Evolutionary conservation across 352 stramenopile genomes (phyloP).

Genomic region (Pythium utonaiense): DNA sequence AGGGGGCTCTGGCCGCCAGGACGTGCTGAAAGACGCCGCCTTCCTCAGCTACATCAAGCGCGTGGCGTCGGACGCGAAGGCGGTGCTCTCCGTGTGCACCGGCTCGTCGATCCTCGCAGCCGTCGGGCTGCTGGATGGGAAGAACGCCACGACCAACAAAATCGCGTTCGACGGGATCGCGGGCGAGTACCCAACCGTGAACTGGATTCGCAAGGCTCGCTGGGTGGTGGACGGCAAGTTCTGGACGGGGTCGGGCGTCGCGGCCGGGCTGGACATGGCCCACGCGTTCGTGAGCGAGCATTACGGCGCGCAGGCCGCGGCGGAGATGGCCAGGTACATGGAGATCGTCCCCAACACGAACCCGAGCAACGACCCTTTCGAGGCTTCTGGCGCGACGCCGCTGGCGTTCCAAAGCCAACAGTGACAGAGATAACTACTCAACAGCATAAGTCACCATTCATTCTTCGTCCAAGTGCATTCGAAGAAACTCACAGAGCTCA

Average conservation of each 20-base stretch:
- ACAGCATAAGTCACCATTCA: too few species aligned
- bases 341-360: slow-evolving; percentile 37
- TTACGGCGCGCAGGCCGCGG: slow-evolving; percentile 28
- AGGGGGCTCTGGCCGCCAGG: slow-evolving; percentile 24
- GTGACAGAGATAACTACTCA: too few species aligned
- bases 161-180: slow-evolving; percentile 35
- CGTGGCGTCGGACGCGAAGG: slow-evolving; percentile 19
- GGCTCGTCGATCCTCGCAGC: slow-evolving; percentile 1
- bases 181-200: slow-evolving; percentile 29
- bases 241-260: slow-evolving; percentile 57
- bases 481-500: neutral
- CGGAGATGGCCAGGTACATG: slow-evolving; percentile 29
- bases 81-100: slow-evolving; percentile 35
- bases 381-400: neutral
- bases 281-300: slow-evolving; percentile 35
- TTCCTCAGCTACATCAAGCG: slow-evolving; percentile 36
- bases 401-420: neutral
- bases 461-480: too few species aligned
- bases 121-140: neutral
- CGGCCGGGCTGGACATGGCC: slow-evolving; percentile 59
- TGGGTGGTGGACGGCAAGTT: slow-evolving; percentile 51
- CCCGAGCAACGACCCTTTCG: slow-evolving; percentile 41
- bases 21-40: slow-evolving; percentile 27
- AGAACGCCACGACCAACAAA: slow-evolving; percentile 40
- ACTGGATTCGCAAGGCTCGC: slow-evolving; percentile 47